Evolutionary conservation across 2,329 filamentous ascomycete genomes (phyloP), one percentile per base, ranked within the genome.

Genomic region (Xylaria sp.): DNA sequence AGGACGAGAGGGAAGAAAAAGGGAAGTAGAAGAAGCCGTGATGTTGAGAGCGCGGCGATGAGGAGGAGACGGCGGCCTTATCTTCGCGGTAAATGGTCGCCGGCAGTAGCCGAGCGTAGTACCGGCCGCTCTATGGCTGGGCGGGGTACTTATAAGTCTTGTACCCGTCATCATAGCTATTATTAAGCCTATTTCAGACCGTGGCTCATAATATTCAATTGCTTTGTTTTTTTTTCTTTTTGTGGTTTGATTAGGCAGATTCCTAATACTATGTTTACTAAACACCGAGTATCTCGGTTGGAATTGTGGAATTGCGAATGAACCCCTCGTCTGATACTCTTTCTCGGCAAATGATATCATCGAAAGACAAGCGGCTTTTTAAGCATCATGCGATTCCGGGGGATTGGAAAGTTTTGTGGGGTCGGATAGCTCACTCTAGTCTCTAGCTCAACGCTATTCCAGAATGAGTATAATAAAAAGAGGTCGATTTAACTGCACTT

Each of bases 121-220:
- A 15, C 23, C 46, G 63, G 37, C 58, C 52, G 18, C n/a, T 18
- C 44, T 25, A 50, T 54, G 28, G 23, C 63, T 60, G 41, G 39
- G 67, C 67, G 67, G 67, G 67, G 63, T 66, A 55, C 52, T 37
- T 20, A 20, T n/a, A 54, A 37, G 31, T 48, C 41, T 41, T 20
- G n/a, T 39, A 18, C n/a, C 51, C 37, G 31, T 18, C 23, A 55
- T 25, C 18, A 12, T 44, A 44, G 41, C 41, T 15, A n/a, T 65
- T 52, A 58, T 50, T 34, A 23, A 61, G 20, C 39, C n/a, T 56
- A 64, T 46, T 67, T 34, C 56, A 25, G 55, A 25, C 39, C 23
- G 39, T n/a, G 23, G 34, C 3, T 10, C 13, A 10, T 46, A 28
- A 28, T 28, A 28, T 28, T 28, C 4, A 28, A 46, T 46, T 15